Conservation (phyloP, 176 grass and related monocot species). For the Secale cereale region DNA sequence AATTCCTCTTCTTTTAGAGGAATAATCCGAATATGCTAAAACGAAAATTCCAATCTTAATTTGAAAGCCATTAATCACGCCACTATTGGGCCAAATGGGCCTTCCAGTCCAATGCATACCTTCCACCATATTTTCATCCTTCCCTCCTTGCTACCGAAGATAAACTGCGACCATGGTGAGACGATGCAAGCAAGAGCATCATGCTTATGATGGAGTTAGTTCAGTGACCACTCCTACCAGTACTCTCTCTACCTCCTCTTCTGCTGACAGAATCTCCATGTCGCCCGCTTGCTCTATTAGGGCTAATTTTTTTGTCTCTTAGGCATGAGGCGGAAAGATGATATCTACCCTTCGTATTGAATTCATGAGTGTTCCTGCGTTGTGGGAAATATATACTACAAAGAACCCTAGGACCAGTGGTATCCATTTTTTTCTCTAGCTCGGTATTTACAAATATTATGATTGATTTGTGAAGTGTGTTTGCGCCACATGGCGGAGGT, state of each 20-base stretch:
- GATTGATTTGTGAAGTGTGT: not conserved
- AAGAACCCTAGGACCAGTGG: not conserved
- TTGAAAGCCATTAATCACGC: not conserved
- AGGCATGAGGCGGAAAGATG: not conserved
- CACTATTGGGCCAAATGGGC: not conserved
- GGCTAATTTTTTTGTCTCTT: not conserved
- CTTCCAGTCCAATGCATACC: not conserved
- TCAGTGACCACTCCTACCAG: not conserved
- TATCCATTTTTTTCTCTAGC: not conserved
- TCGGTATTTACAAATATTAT: not conserved
- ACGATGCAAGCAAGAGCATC: not conserved
- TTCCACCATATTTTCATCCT: not conserved
- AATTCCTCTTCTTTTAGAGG: not conserved
- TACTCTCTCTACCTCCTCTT: not conserved
- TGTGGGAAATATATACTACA: not conserved
- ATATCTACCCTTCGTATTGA: not conserved
- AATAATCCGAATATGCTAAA: not conserved
- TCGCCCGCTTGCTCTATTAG: not conserved
- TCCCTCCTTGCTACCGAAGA: not conserved
- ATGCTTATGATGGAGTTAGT: not conserved
- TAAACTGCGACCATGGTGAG: not conserved
- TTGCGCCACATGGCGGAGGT: not conserved
- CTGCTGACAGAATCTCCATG: not conserved
- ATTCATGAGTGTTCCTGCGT: not conserved
- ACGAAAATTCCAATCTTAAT: not conserved